Base-by-base conservation (phyloP, 345 rosid genomes). In the Erucastrum elatum region DNA sequence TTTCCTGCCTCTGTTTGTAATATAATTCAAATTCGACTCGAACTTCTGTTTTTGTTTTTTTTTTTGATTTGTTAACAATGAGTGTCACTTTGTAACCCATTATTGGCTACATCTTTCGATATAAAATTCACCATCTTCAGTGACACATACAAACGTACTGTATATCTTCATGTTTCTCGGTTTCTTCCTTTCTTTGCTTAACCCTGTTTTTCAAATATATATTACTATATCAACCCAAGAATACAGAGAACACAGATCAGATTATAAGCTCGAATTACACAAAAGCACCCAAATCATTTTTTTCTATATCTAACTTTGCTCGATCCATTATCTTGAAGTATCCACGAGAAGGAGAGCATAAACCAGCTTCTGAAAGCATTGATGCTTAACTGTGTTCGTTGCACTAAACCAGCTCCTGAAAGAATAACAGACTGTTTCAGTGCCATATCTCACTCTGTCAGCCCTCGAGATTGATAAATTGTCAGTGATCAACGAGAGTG, bases 21-120 rank as follows among this genome's bases (percentile, higher is more conserved):
- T 68, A 76, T 77, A 66, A 26, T 9, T 27, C 62, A 51, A 34
- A 5, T n/a, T 58, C 39, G 60, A 75, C 65, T 35, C 17, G 55
- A 71, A 71, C 16, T 0, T 35, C 21, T 55, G 17, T 56, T 58
- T 58, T 59, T 59, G 70, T 34, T 16, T 76, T 30, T 27, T 29
- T 21, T 21, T 70, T 46, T 63, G 65, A 71, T 46, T 64, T n/a
- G 39, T 10, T 21, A 67, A 53, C 63, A 21, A 62, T 6, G 27
- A 69, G 15, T 31, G 56, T 25, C 17, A 46, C 55, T 46, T 46
- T n/a, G 55, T 13, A 49, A 49, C 55, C 55, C 55, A 49, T 49
- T 49, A 49, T 49, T 5, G 16, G 16, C 13, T 4, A n/a, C 4
- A 15, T 13, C 64, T 64, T 5, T 12, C 27, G 26, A 34, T 64